A percentile compares a stretch with the other conserved stretches of the same genome.
Conservation (phyloP, 1,284 basidiomycete genomes). For the Trichosporon inkin region DNA sequence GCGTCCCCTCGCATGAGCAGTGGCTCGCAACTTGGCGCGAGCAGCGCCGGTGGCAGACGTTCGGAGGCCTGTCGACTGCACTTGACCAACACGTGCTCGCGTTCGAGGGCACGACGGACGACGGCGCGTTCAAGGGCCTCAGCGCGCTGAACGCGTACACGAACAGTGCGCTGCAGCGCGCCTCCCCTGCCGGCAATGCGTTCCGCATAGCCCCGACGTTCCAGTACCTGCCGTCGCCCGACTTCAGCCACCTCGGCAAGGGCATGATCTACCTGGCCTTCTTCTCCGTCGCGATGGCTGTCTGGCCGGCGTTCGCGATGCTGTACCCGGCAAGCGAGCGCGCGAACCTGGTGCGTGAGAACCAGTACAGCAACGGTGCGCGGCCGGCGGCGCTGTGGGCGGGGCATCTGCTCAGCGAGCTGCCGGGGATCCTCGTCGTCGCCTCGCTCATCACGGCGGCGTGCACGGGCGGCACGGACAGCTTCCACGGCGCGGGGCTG, state of each 20-base stretch:
- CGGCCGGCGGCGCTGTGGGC: conserved; percentile 70
- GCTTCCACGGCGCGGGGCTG: conserved; percentile 65
- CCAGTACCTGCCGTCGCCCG: conserved; percentile 47
- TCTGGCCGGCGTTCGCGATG: conserved; percentile 73
- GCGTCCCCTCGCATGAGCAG: neutral
- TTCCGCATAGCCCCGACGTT: conserved; percentile 63
- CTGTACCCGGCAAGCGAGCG: conserved; percentile 63
- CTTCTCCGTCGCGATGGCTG: conserved; percentile 52
- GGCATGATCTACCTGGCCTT: conserved; percentile 37
- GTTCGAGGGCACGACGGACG: conserved; percentile 56
- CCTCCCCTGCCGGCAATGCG: conserved; percentile 52
- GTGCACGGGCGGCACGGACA: conserved; percentile 57
- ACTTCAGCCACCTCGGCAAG: conserved; percentile 29
- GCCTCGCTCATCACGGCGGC: conserved; percentile 62
- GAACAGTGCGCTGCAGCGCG: conserved; percentile 62
- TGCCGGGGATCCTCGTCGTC: conserved; percentile 58
- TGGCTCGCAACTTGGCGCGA: neutral
- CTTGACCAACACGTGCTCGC: conserved; percentile 22
- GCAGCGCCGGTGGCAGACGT: neutral
- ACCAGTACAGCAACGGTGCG: conserved; percentile 64
- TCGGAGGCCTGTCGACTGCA: neutral
- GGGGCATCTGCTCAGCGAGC: conserved; percentile 71
- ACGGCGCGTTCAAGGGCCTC: conserved; percentile 52
- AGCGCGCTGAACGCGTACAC: conserved; percentile 63
- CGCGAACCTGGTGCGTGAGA: conserved; percentile 64